Evolutionary conservation across 345 rosid species (phyloP).

Genomic region (Populus alba): DNA sequence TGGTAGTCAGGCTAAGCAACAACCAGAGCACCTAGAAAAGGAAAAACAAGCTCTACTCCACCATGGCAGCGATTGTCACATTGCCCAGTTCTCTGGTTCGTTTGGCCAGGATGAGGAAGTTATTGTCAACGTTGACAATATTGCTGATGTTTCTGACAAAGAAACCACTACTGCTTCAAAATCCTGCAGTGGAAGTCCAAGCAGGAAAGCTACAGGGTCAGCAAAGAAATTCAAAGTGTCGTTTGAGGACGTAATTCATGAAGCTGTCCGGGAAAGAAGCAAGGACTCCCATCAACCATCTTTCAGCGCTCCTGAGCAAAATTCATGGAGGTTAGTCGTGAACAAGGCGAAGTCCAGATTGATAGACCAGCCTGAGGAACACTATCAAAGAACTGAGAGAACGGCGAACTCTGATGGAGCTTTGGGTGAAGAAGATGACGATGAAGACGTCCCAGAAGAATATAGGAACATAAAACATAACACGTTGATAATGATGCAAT

Average conservation of each 20-base stretch:
- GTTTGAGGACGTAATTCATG: slow-evolving; percentile 27
- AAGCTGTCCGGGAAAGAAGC: slow-evolving; percentile 25
- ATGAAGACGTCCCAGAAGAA: slow-evolving; percentile 38
- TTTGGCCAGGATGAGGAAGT: slow-evolving; percentile 19
- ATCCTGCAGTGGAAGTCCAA: slow-evolving; percentile 6
- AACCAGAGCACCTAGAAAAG: slow-evolving; percentile 13
- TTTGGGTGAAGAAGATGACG: slow-evolving; percentile 16
- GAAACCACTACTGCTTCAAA: slow-evolving; percentile 17
- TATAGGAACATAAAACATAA: slow-evolving; percentile 16
- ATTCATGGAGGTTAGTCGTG: slow-evolving; percentile 33
- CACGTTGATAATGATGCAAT: slow-evolving; percentile 26
- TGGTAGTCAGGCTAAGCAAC: slow-evolving; percentile 15
- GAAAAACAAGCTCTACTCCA: slow-evolving; percentile 21
- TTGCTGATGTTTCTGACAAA: neutral
- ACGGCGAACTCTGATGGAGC: slow-evolving; percentile 5
- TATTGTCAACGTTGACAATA: slow-evolving; percentile 26
- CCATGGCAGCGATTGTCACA: slow-evolving; percentile 7
- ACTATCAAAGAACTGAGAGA: slow-evolving; percentile 7
- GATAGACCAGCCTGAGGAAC: slow-evolving; percentile 39
- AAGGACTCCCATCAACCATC: slow-evolving; percentile 15
- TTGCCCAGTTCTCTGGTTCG: slow-evolving; percentile 2
- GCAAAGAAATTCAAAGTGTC: slow-evolving; percentile 23
- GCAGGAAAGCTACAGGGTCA: slow-evolving; percentile 8
- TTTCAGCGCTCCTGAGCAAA: slow-evolving; percentile 1
- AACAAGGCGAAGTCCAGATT: slow-evolving; percentile 44